Evolutionary conservation across 2,329 filamentous ascomycete species (phyloP).

Genomic region (Apiospora hydei): DNA sequence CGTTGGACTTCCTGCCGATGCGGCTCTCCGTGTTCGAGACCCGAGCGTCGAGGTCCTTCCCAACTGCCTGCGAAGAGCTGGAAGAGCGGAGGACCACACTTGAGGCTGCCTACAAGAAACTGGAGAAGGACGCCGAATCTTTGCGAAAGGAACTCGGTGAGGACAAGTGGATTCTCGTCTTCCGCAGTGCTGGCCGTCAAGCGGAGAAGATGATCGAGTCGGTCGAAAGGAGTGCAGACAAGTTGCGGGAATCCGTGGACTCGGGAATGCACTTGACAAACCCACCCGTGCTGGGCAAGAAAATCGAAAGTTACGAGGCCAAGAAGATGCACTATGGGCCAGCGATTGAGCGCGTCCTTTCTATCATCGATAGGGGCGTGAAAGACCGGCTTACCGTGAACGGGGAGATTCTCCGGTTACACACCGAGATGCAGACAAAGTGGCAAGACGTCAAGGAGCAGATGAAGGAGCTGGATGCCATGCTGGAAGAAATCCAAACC

Average conservation of each 20-base stretch:
- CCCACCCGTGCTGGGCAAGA: slow-evolving; percentile 74
- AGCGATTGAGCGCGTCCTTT: slow-evolving; percentile 88
- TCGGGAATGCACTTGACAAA: slow-evolving; percentile 76
- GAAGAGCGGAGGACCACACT: slow-evolving; percentile 76
- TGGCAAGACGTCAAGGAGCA: slow-evolving; percentile 79
- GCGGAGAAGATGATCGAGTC: slow-evolving; percentile 98
- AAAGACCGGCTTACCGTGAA: slow-evolving; percentile 96
- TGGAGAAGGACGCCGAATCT: slow-evolving; percentile 90
- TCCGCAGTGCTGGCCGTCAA: slow-evolving; percentile 89
- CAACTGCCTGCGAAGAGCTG: slow-evolving; percentile 89
- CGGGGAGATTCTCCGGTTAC: slow-evolving; percentile 87
- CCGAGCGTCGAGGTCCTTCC: slow-evolving; percentile 80
- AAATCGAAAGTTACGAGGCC: slow-evolving; percentile 90
- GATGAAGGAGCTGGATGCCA: slow-evolving; percentile 78
- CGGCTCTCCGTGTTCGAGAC: slow-evolving; percentile 84
- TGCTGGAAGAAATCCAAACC: slow-evolving; percentile 75
- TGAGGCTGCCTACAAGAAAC: slow-evolving; percentile 85
- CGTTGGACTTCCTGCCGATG: slow-evolving; percentile 96
- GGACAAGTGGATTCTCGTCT: slow-evolving; percentile 95
- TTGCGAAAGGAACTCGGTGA: slow-evolving; percentile 90
- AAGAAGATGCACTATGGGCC: slow-evolving; percentile 95
- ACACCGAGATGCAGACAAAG: slow-evolving; percentile 83
- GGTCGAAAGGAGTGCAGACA: slow-evolving; percentile 83
- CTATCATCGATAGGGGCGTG: slow-evolving; percentile 95
- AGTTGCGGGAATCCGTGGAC: slow-evolving; percentile 82